Evolutionary conservation across 2,329 filamentous ascomycete genomes (phyloP).

Genomic region (Trichoderma simmonsii): DNA sequence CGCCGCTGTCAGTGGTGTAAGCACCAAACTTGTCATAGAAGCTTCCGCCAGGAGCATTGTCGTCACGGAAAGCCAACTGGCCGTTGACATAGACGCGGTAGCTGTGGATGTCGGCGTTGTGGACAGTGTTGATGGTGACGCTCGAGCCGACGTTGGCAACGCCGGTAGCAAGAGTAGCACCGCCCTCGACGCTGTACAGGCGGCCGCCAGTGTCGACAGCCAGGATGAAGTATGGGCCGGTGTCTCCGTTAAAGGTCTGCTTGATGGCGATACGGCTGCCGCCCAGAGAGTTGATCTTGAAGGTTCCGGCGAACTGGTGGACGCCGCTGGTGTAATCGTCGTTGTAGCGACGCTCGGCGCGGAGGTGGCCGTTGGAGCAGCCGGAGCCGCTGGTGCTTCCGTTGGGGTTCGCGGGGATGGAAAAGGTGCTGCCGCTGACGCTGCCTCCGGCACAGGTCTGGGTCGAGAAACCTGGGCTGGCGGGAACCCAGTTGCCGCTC

Average conservation of each 20-base stretch:
- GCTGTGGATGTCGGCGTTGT: constrained; percentile 21
- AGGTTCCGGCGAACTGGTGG: constrained; percentile 26
- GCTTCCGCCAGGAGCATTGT: constrained; percentile 24
- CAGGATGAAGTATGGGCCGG: constrained; percentile 25
- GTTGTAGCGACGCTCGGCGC: constrained; percentile 25
- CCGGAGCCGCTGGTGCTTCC: constrained; percentile 22
- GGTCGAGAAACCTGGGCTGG: constrained; percentile 5
- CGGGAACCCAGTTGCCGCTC: constrained; percentile 20
- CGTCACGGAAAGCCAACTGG: constrained; percentile 21
- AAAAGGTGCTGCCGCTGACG: constrained; percentile 21
- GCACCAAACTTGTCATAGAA: constrained; percentile 29
- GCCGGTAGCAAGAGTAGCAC: constrained; percentile 21
- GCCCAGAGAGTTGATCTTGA: constrained; percentile 26
- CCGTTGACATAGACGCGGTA: constrained; percentile 28
- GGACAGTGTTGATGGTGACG: constrained; percentile 28
- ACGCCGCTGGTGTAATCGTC: constrained; percentile 24
- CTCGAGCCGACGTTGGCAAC: constrained; percentile 22
- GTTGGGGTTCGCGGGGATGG: constrained; percentile 22
- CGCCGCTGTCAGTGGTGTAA: constrained; percentile 26
- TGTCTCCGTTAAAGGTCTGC: constrained; percentile 26
- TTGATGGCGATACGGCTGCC: constrained; percentile 26
- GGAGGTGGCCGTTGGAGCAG: constrained; percentile 25
- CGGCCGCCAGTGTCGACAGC: constrained; percentile 21
- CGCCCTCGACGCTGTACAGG: constrained; percentile 26
- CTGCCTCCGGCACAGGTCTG: constrained; percentile 24